These are phyloP conservation scores for Acer negundo DNA, from an alignment of 345 rosid species.

Conservation along the genomic window DNA sequence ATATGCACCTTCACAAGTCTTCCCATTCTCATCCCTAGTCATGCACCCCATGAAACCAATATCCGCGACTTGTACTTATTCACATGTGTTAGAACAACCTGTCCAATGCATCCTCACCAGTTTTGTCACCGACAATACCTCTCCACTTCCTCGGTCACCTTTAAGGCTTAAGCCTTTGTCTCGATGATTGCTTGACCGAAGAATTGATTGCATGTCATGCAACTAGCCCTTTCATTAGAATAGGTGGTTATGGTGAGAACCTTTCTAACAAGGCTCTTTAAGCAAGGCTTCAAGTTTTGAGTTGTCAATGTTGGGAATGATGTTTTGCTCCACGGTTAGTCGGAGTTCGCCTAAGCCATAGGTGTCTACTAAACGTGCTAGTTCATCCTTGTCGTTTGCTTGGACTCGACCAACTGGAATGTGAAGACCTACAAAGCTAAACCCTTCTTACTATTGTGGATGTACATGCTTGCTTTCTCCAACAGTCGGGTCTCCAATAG, in stretches of 20 bases:
- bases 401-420: constrained; percentile 88
- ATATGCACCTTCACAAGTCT: constrained; percentile 74
- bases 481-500: too few relatives aligned
- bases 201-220: constrained; percentile 95
- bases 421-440: constrained; percentile 79
- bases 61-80: constrained; percentile 92
- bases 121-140: constrained; percentile 59
- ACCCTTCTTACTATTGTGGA: constrained; percentile 88
- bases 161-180: constrained; percentile 84
- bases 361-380: constrained; percentile 69
- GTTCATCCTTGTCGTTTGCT: constrained; percentile 91
- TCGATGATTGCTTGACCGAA: constrained; percentile 95
- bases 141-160: constrained; percentile 84
- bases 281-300: constrained; percentile 71
- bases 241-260: constrained; percentile 76
- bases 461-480: too few relatives aligned
- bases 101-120: constrained; percentile 98
- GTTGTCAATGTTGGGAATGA: constrained; percentile 77
- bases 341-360: constrained; percentile 90
- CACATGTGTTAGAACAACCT: constrained; percentile 91
- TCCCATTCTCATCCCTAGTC: constrained; percentile 81
- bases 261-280: constrained; percentile 55
- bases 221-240: constrained; percentile 83
- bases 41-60: constrained; percentile 96
- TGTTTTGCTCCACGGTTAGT: constrained; percentile 90